Conservation (phyloP, 2,329 filamentous ascomycete genomes). For the Lachnum nothofagi region DNA sequence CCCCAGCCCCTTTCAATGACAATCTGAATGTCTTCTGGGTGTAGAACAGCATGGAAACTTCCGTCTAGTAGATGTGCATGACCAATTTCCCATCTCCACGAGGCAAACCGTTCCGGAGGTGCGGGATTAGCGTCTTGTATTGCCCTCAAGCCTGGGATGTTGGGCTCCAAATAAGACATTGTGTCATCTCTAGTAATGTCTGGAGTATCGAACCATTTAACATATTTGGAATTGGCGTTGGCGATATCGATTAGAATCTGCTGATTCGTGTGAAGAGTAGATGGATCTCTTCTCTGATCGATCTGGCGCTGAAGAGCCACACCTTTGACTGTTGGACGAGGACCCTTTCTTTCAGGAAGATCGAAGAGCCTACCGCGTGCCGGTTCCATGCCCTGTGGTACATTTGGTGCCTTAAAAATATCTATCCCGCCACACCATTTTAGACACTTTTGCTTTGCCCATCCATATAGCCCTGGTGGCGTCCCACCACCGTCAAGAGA, state of each 20-base stretch:
- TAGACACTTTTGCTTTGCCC: too few relatives aligned
- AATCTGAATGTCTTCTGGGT: conserved; percentile 69
- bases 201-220: too few relatives aligned
- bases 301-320: conserved; percentile 79
- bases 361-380: too few relatives aligned
- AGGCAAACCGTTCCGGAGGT: conserved; percentile 60
- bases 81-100: conserved; percentile 74
- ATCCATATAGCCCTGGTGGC: too few relatives aligned
- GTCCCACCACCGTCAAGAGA: too few relatives aligned
- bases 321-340: conserved; percentile 63
- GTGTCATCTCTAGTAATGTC: conserved; percentile 53
- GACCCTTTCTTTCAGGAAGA: conserved; percentile 59
- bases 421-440: too few relatives aligned
- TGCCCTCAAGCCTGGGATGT: conserved; percentile 71
- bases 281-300: conserved; percentile 55
- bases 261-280: too few relatives aligned
- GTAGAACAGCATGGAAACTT: conserved; percentile 73
- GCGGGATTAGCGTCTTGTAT: conserved; percentile 68
- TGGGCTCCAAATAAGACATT: conserved; percentile 47
- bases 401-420: too few relatives aligned
- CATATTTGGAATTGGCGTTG: too few relatives aligned
- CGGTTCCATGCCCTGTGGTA: too few relatives aligned
- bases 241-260: too few relatives aligned
- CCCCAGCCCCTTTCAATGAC: conserved; percentile 76
- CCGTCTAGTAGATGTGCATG: conserved; percentile 75